Evolutionary conservation across 2,329 filamentous ascomycete genomes (phyloP), one percentile per base, ranked within the genome.

Genomic region (Furcasterigmium sp.): DNA sequence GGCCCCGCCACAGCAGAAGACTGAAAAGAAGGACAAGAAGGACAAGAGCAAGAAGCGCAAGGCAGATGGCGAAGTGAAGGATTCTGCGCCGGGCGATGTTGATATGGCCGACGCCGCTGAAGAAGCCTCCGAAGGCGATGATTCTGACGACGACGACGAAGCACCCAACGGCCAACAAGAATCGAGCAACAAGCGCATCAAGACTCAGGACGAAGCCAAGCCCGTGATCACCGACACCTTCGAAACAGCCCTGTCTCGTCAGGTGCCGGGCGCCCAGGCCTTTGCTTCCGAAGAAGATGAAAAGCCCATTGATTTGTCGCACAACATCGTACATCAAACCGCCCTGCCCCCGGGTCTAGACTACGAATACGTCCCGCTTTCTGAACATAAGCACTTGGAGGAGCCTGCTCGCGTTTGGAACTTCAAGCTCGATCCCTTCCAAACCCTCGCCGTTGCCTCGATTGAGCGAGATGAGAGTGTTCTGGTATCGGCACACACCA

Each of bases 311-410:
- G 29, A 32, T 7, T 69, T 98, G 41, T 91, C 89, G 37, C 94
- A 98, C 70, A 95, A 98, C 70, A 95, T 98, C 55, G 91, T 95
- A 66, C 93, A 98, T 73, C 91, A 98, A 68, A 93, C 97, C 54
- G 88, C 93, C 11, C 75, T 98, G 17, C 93, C 93, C 3, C 91
- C 91, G 9, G 88, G 95, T 61, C 87, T 94, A 43, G 88, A 94
- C 67, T 95, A 95, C 70, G 85, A 91, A 62, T 96, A 95, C 60
- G 76, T 95, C 15, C 91, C 91, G n/a, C 87, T 98, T 42, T 94
- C 90, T 18, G 78, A 95, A 66, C 93, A 98, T 73, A 90, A 90
- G 63, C 73, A 89, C n/a, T 90, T 91, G 10, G 85, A 84, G 45
- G 82, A 87, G 50, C 93, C 93, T 2, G 93, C 93, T 17, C 80